These are phyloP conservation scores for Neurospora sublineolata DNA, from an alignment of 495 filamentous ascomycete species.

Conservation along the genomic window DNA sequence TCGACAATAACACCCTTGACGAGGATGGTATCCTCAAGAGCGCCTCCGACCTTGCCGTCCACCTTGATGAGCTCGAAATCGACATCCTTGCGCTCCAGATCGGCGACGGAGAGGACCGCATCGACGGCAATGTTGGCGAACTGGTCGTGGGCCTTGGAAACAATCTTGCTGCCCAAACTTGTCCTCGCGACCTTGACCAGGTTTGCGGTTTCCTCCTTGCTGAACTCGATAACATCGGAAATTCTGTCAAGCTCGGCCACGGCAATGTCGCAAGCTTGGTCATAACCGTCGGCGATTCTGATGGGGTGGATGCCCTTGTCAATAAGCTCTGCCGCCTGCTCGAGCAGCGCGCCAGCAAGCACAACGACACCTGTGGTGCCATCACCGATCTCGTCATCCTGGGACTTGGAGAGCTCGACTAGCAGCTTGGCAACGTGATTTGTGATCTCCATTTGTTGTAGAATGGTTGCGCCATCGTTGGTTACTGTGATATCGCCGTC, in stretches of 20 bases:
- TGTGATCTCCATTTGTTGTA: constrained; percentile 97
- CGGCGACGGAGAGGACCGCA: constrained; percentile 90
- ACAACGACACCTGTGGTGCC: constrained; percentile 98
- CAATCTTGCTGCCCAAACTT: constrained; percentile 96
- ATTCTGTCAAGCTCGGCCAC: constrained; percentile 85
- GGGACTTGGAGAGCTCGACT: constrained; percentile 96
- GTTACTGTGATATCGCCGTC: constrained; percentile 99
- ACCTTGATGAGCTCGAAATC: constrained; percentile 99
- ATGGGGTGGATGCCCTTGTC: constrained; percentile 99
- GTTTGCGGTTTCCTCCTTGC: constrained; percentile 63
- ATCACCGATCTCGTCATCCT: constrained; percentile 98
- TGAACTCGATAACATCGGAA: constrained; percentile 81
- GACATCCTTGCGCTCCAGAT: constrained; percentile 92
- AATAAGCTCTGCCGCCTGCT: constrained; percentile 96
- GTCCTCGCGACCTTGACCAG: constrained; percentile 90
- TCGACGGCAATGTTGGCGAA: constrained; percentile 96
- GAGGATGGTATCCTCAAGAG: constrained; percentile 87
- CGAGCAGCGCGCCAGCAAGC: constrained; percentile 83
- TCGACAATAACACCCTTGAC: constrained; percentile 98
- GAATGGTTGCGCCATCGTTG: constrained; percentile 96
- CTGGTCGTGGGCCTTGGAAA: constrained; percentile 96
- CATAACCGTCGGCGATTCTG: constrained; percentile 94
- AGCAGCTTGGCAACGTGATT: constrained; percentile 97
- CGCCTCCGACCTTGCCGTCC: constrained; percentile 91
- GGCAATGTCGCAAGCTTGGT: constrained; percentile 93